Evolutionary conservation across 805 yeast species (phyloP), one percentile per base, ranked within the genome.

Genomic region (Kluyveromyces siamensis): DNA sequence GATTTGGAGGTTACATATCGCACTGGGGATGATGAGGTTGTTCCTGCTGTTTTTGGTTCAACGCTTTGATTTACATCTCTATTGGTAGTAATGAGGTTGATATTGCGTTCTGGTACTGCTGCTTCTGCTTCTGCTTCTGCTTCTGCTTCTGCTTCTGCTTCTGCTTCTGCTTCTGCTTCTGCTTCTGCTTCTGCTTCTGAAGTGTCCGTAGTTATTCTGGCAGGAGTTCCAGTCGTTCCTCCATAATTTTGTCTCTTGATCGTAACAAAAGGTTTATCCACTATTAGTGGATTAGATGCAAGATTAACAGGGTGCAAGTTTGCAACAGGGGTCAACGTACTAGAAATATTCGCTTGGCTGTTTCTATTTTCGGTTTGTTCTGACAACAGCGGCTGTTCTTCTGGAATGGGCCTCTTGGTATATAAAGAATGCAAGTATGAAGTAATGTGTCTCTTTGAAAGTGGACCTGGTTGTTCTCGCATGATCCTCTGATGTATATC

Each of bases 401-500:
- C 48, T 10, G 46, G 35, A 18, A 27, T 38, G 9, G 71, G 75
- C 5, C 76, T 68, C 7, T 53, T 53, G 40, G 71, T 71, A 48
- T 83, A 83, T 43, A 84, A 64, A 38, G 77, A 73, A 63, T 83
- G 89, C 59, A 84, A 71, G 59, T 83, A 84, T 10, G 82, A 75
- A 2, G 87, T 79, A 56, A 84, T 74, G 58, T 83, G 83, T 57
- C 86, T 70, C 60, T 81, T 83, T 13, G 84, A 73, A 50, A 84
- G 70, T 1, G 91, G 91, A 10, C 90, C 90, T 1, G 91, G 91
- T 50, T 77, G 78, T 38, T 74, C 73, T 61, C 91, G 72, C 67
- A 87, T 86, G 61, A 90, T 88, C 51, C 87, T 87, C 54, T 86
- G 85, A 66, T 87, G 87, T 53, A 90, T 85, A 67, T 91, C 97